Conservation (phyloP, 345 rosid genomes). For the Murraya paniculata region DNA sequence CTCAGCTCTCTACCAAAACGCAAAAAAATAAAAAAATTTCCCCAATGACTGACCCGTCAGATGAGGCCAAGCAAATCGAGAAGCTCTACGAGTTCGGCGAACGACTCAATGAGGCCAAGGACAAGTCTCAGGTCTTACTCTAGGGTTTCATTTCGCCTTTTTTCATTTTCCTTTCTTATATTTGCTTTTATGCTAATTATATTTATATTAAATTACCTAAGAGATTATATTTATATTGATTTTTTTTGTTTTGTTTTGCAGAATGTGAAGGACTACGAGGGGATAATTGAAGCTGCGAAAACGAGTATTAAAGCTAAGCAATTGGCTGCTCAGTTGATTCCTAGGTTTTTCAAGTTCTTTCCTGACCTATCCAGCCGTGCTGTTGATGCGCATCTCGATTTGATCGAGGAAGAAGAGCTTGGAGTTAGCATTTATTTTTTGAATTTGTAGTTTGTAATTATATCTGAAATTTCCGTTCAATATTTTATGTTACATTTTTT, state of each 20-base stretch:
- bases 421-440: slow-evolving; percentile 47
- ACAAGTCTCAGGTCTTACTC: slow-evolving; percentile 75
- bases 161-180: neutral
- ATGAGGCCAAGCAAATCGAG: slow-evolving; percentile 79
- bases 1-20: slow-evolving; percentile 28
- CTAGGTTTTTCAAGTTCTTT: slow-evolving; percentile 96
- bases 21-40: neutral
- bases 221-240: neutral
- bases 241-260: slow-evolving; percentile 19
- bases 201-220: neutral
- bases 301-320: slow-evolving; percentile 86
- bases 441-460: neutral
- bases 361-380: slow-evolving; percentile 72
- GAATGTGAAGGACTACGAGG: slow-evolving; percentile 87
- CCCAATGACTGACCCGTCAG: slow-evolving; percentile 62
- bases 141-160: slow-evolving; percentile 23
- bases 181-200: neutral
- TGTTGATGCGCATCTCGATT: slow-evolving; percentile 75
- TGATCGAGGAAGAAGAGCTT: slow-evolving; percentile 88
- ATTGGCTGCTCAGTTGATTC: slow-evolving; percentile 96
- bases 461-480: neutral
- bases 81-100: slow-evolving; percentile 97
- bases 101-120: slow-evolving; percentile 88
- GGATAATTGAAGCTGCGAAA: slow-evolving; percentile 73
- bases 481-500: neutral